Evolutionary conservation across 345 rosid species (phyloP), one percentile per base, ranked within the genome.

Genomic region (Hypericum androsaemum): DNA sequence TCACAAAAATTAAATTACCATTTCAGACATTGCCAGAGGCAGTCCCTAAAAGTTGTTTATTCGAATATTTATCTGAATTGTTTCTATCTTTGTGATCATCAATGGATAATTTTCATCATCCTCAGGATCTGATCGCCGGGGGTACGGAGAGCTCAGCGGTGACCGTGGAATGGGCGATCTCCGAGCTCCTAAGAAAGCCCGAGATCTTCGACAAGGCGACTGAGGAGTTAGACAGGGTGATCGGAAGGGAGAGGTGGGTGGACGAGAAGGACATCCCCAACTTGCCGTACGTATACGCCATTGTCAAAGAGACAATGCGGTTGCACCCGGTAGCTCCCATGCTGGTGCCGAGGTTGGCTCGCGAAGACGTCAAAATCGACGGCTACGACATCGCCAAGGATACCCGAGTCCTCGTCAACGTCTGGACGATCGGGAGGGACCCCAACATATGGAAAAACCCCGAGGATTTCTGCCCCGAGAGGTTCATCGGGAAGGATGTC

Each of bases 91-190:
- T 4, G 32, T 22, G 4, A 22, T 22, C n/a, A n/a, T n/a, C n/a
- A n/a, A n/a, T n/a, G n/a, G n/a, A n/a, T n/a, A n/a, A n/a, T n/a
- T n/a, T n/a, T n/a, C n/a, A n/a, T n/a, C n/a, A n/a, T n/a, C n/a
- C n/a, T n/a, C 41, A 65, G 71, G 68, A 66, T 48, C 42, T 71
- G 9, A 46, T 71, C 5, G 64, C 68, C 5, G 75, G 71, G 5
- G 75, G 75, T 11, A 71, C 71, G 0, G 68, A 71, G 10, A 61
- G 61, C 0, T 61, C 71, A 3, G 67, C 61, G 3, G 46, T 57
- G 8, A 58, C 68, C 0, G 58, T 71, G 0, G 68, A 71, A 37
- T 71, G 75, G 75, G 71, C 68, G 2, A 71, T 71, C n/a, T 51
- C 64, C 0, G 75, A 71, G 28, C 58, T 71, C 16, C 32, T 58